Evolutionary conservation across 1,284 basidiomycete species (phyloP).

Genomic region (Pascua sp.): DNA sequence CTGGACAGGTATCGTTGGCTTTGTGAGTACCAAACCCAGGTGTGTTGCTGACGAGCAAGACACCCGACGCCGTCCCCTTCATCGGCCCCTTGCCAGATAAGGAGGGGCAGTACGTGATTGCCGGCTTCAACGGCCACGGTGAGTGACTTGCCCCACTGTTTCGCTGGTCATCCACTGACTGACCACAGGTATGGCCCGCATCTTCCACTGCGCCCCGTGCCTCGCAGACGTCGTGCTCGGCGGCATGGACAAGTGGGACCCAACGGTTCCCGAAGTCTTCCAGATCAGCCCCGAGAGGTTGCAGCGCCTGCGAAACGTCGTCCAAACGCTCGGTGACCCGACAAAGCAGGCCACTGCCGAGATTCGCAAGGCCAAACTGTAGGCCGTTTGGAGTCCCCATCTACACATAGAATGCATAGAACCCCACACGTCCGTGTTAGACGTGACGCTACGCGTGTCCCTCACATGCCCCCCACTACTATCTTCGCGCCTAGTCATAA

Average conservation of each 20-base stretch:
- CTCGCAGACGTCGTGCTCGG: conserved; percentile 29
- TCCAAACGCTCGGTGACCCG: no score
- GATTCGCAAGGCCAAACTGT: no score
- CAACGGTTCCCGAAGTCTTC: conserved; percentile 32
- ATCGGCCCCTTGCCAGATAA: conserved; percentile 34
- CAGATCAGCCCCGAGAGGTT: conserved; percentile 29
- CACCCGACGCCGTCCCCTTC: conserved; percentile 37
- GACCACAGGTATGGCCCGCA: conserved; percentile 32
- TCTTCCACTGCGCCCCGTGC: conserved; percentile 40
- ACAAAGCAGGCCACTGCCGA: no score
- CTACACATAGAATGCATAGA: no score
- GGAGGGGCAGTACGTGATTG: conserved; percentile 34
- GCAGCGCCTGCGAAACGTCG: conserved; percentile 9
- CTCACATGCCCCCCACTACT: no score
- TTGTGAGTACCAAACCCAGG: conserved; percentile 2
- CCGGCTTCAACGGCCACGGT: conserved; percentile 41
- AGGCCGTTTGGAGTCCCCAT: no score
- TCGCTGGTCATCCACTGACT: no score
- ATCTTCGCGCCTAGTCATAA: no score
- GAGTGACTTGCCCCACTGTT: no score
- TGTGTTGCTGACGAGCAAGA: conserved; percentile 4
- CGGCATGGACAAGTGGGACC: conserved; percentile 25
- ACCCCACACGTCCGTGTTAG: no score
- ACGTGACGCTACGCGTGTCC: no score
- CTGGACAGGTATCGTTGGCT: conserved; percentile 39